phyloP scores from a whole-genome alignment of 208 protist genomes.

The Acanthamoeba triangularis region DNA sequence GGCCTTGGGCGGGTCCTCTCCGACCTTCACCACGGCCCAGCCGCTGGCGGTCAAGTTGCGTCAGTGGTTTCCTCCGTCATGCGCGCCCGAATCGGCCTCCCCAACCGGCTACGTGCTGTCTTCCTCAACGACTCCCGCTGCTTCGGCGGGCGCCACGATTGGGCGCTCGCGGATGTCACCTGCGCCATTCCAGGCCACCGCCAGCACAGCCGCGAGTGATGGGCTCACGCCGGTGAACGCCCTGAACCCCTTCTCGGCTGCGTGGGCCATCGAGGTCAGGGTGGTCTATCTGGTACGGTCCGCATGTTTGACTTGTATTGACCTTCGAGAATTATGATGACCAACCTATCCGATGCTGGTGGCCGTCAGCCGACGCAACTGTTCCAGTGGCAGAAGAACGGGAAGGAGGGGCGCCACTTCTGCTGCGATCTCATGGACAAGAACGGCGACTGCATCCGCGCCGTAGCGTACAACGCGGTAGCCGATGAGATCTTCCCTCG shows the following conservation, averaged over 20 bases:
- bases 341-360: not conserved
- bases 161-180: no score
- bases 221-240: not conserved
- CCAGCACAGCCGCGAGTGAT: not conserved
- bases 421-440: constrained; percentile 9
- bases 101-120: no score
- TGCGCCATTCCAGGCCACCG: not conserved
- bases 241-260: not conserved
- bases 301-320: not conserved
- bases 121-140: no score
- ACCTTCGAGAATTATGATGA: no score
- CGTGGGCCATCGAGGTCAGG: not conserved
- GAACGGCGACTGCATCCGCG: not conserved
- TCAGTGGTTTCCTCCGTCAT: not conserved
- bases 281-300: not conserved
- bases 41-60: not conserved
- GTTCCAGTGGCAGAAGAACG: constrained; percentile 42
- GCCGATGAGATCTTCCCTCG: not conserved
- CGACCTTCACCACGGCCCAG: no score
- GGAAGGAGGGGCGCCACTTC: not conserved
- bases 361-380: not conserved
- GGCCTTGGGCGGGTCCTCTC: no score
- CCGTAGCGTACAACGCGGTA: not conserved
- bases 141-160: no score
- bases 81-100: no score